Evolutionary conservation across 2,329 filamentous ascomycete species (phyloP).

Genomic region (Rhinocladiella mackenziei): DNA sequence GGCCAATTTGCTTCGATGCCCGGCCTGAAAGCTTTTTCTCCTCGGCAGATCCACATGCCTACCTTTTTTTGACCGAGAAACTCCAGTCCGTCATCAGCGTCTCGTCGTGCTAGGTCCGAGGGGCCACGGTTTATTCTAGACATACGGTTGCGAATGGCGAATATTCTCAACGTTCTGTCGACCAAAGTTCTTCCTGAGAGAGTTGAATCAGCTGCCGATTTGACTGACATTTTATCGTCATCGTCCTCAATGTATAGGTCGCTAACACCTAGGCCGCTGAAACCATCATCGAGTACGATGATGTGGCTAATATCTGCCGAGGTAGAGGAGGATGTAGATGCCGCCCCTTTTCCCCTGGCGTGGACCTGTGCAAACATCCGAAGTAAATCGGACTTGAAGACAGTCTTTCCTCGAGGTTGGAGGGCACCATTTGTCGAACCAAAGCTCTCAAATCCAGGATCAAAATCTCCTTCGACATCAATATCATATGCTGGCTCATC

Average conservation of each 20-base stretch:
- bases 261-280: background rate
- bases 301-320: too few species aligned
- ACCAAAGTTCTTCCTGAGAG: constrained; percentile 5
- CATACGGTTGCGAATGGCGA: background rate
- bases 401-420: background rate
- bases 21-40: too few species aligned
- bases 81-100: constrained; percentile 1
- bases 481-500: constrained; percentile 3
- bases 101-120: too few species aligned
- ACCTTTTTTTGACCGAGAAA: constrained; percentile 8
- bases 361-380: constrained; percentile 1
- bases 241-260: constrained; percentile 7
- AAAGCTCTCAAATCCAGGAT: too few species aligned
- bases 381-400: background rate
- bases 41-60: background rate
- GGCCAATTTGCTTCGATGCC: too few species aligned
- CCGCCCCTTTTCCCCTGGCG: background rate
- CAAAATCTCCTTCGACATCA: constrained; percentile 6
- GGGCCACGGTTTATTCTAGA: too few species aligned
- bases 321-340: too few species aligned
- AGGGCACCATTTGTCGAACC: background rate
- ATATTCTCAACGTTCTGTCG: background rate
- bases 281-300: too few species aligned
- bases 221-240: background rate
- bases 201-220: constrained; percentile 2